Conservation (phyloP, 345 rosid species). For the Sonneratia alba region DNA sequence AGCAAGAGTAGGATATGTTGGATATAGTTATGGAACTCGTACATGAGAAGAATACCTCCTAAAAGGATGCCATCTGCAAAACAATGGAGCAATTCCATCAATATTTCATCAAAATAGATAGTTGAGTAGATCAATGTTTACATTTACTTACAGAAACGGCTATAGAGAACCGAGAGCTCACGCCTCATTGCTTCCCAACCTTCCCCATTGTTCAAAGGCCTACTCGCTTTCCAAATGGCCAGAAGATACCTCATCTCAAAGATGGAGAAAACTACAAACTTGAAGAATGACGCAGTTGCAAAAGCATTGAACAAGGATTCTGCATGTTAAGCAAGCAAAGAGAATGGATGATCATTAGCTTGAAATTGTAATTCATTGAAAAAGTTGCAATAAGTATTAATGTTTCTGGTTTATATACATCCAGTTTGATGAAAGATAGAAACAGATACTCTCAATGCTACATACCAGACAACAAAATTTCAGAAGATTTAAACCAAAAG, state of each 20-base stretch:
- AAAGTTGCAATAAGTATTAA: background rate
- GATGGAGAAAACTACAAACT: constrained; percentile 93
- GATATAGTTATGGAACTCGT: constrained; percentile 76
- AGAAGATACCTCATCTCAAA: constrained; percentile 99
- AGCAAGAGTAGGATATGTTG: constrained; percentile 66
- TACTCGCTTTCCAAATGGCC: constrained; percentile 92
- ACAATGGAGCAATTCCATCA: background rate
- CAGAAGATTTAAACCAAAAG: background rate
- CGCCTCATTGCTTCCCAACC: constrained; percentile 99
- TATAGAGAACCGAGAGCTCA: constrained; percentile 82
- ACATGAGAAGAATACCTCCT: constrained; percentile 95
- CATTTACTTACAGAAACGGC: constrained; percentile 84
- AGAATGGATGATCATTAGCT: background rate
- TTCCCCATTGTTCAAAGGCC: constrained; percentile 83
- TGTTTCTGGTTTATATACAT: background rate
- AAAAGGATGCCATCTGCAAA: constrained; percentile 92
- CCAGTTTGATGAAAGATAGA: background rate
- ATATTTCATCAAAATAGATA: background rate
- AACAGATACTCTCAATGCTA: background rate
- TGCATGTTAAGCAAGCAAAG: constrained; percentile 24
- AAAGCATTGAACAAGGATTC: constrained; percentile 96
- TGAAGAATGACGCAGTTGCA: constrained; percentile 98
- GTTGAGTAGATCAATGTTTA: constrained; percentile 3
- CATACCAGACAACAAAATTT: background rate
- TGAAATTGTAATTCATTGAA: background rate